Conservation (phyloP, 495 filamentous ascomycete species). For the Penicillium flavigenum region DNA sequence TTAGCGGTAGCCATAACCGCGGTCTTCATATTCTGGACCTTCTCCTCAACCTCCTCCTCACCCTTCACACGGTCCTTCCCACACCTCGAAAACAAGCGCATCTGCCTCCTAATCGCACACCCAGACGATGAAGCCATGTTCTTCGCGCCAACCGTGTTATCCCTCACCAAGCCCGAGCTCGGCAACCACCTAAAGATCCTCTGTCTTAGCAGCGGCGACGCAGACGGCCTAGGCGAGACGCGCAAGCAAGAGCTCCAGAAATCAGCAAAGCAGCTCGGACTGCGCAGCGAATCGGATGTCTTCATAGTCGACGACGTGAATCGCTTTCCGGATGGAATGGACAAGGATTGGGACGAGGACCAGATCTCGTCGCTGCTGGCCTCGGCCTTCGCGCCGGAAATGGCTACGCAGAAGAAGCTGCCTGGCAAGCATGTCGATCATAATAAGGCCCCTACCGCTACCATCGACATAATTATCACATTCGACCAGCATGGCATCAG, state of each 20-base stretch:
- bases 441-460: constrained; percentile 48
- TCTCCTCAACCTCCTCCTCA: constrained; percentile 55
- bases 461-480: constrained; percentile 81
- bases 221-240: constrained; percentile 79
- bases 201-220: constrained; percentile 84
- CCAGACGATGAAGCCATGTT: constrained; percentile 99
- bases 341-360: constrained; percentile 63
- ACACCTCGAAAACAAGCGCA: constrained; percentile 70
- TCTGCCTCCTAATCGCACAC: constrained; percentile 91
- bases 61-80: constrained; percentile 68
- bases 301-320: constrained; percentile 74
- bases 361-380: constrained; percentile 68
- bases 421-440: constrained; percentile 24
- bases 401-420: constrained; percentile 32
- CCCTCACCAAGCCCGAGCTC: constrained; percentile 68
- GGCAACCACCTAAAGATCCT: constrained; percentile 92
- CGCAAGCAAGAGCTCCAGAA: constrained; percentile 80
- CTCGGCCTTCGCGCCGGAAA: constrained; percentile 65
- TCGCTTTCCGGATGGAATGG: constrained; percentile 87
- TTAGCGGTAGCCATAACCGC: constrained; percentile 36
- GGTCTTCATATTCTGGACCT: constrained; percentile 47
- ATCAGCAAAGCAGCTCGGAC: constrained; percentile 70
- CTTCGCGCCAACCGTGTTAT: constrained; percentile 84
- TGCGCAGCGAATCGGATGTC: constrained; percentile 71
- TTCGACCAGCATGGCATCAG: constrained; percentile 83